These are phyloP conservation scores for Colletotrichum godetiae DNA, from an alignment of 2,329 filamentous ascomycete genomes.

Conservation along the genomic window DNA sequence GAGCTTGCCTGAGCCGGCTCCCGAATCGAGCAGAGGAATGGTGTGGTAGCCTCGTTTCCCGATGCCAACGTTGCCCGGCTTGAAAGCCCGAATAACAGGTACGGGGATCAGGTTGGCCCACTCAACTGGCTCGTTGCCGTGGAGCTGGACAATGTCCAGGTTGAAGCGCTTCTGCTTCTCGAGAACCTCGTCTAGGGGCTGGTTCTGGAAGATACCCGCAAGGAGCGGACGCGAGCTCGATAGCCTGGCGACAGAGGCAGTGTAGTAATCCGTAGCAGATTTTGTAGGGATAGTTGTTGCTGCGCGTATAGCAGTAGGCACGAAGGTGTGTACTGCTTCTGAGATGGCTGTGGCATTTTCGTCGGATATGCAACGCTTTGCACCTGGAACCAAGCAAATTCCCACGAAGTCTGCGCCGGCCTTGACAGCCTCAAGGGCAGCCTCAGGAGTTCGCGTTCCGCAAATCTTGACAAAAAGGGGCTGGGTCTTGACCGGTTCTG, in stretches of 20 bases:
- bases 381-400: conserved; percentile 87
- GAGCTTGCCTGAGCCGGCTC: conserved; percentile 82
- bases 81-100: conserved; percentile 89
- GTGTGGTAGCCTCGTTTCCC: conserved; percentile 83
- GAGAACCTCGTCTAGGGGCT: conserved; percentile 85
- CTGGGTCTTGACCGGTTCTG: conserved; percentile 48
- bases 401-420: conserved; percentile 92
- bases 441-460: conserved; percentile 86
- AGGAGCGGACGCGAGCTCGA: conserved; percentile 75
- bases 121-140: conserved; percentile 91
- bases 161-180: conserved; percentile 79
- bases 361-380: conserved; percentile 82
- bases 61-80: conserved; percentile 78
- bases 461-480: conserved; percentile 90
- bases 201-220: conserved; percentile 94
- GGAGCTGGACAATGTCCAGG: conserved; percentile 91
- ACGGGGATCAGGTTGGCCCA: conserved; percentile 92
- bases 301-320: conserved; percentile 46
- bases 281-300: conserved; percentile 44
- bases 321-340: conserved; percentile 78
- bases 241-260: conserved; percentile 58
- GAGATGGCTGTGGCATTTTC: conserved; percentile 87
- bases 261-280: conserved; percentile 76
- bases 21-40: conserved; percentile 87
- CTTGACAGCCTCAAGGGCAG: conserved; percentile 82